Evolutionary conservation across 2,329 filamentous ascomycete genomes (phyloP).

Genomic region (Fusarium sp.): DNA sequence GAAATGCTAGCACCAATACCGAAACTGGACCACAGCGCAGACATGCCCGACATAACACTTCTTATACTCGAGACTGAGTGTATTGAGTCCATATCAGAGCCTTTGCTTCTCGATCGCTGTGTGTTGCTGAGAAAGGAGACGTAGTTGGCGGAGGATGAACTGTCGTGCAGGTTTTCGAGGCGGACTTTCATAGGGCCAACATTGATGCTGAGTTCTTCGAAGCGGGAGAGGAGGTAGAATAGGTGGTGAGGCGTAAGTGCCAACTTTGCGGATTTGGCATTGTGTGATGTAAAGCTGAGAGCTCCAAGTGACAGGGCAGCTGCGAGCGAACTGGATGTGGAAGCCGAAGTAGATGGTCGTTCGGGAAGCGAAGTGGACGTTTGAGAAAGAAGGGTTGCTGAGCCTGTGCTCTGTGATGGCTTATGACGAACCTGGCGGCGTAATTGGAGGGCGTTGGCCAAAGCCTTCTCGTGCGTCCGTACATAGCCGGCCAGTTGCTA

Average conservation of each 20-base stretch:
- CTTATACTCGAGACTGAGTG: conserved; percentile 96
- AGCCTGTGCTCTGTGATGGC: conserved; percentile 73
- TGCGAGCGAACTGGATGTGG: conserved; percentile 81
- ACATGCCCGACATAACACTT: conserved; percentile 98
- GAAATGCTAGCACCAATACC: conserved; percentile 85
- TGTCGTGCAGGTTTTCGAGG: conserved; percentile 92
- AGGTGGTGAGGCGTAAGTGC: conserved; percentile 95
- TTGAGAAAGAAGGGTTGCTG: conserved; percentile 66
- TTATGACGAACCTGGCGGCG: conserved; percentile 81
- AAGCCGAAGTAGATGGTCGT: conserved; percentile 74
- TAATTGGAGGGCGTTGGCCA: conserved; percentile 94
- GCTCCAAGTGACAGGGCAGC: conserved; percentile 89
- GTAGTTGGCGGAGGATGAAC: conserved; percentile 88
- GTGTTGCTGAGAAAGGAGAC: conserved; percentile 90
- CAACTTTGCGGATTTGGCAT: conserved; percentile 88
- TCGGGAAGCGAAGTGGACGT: conserved; percentile 69
- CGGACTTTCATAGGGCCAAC: conserved; percentile 97
- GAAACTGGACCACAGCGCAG: conserved; percentile 89
- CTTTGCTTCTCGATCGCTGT: conserved; percentile 81
- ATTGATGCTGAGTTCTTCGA: conserved; percentile 90
- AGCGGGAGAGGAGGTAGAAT: conserved; percentile 94
- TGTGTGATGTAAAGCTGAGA: conserved; percentile 86
- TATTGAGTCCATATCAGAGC: conserved; percentile 89
- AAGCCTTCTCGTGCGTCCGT: conserved; percentile 95
- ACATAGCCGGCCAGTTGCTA: conserved; percentile 97